Percentiles rank a stretch among this genome's conserved stretches.
These are phyloP conservation scores for Camellia granthamiana DNA, from an alignment of 148 eudicot species.

Conservation along the genomic window DNA sequence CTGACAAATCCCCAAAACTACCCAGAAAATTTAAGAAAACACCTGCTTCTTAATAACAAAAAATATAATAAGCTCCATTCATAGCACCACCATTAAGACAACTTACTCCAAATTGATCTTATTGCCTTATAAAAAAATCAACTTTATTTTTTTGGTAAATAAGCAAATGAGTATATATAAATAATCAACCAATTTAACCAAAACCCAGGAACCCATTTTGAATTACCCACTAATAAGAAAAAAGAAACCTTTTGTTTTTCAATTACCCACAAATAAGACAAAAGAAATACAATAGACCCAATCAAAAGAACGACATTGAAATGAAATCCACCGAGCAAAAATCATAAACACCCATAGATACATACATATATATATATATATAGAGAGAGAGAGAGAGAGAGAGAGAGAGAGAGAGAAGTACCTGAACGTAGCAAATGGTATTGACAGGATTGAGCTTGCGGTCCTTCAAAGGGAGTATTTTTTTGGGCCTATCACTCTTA, in stretches of 20 bases:
- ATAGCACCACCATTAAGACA: neutral
- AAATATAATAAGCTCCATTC: neutral
- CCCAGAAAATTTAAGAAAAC: no score
- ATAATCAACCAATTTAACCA: neutral
- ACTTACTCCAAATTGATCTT: neutral
- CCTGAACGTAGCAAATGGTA: slow-evolving; percentile 84
- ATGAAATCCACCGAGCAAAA: neutral
- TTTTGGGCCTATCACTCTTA: slow-evolving; percentile 48
- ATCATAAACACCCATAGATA: neutral
- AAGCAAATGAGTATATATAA: no score
- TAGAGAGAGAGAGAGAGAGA: no score
- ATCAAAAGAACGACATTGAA: neutral
- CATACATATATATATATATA: neutral
- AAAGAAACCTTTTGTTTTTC: no score
- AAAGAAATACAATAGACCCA: neutral
- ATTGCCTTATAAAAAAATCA: neutral
- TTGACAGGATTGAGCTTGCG: slow-evolving; percentile 76
- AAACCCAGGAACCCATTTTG: neutral
- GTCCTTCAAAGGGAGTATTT: slow-evolving; percentile 50
- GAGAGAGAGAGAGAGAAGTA: slow-evolving; percentile 9
- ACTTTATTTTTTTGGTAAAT: neutral
- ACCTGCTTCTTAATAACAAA: neutral
- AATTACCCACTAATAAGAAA: no score
- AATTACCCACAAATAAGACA: neutral
- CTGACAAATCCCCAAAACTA: no score